Conservation (phyloP, 495 filamentous ascomycete species). For the Podospora fimiseda region DNA sequence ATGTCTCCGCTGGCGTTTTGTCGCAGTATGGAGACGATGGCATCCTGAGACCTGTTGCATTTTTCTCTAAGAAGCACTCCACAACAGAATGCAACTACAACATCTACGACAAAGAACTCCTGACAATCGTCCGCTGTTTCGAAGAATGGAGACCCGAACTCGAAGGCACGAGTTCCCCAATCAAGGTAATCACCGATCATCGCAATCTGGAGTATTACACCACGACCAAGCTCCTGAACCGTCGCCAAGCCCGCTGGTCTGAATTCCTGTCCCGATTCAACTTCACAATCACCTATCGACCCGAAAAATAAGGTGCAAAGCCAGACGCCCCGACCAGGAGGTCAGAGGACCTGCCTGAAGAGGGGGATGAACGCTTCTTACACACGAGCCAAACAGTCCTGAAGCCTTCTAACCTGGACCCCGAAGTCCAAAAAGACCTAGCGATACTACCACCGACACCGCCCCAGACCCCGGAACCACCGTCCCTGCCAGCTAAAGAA, state of each 20-base stretch:
- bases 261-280: background rate
- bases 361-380: too few species aligned
- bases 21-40: background rate
- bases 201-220: background rate
- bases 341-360: background rate
- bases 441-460: too few species aligned
- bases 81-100: slow-evolving; percentile 4
- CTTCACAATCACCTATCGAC: slow-evolving; percentile 5
- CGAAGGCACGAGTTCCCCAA: background rate
- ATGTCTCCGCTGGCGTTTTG: background rate
- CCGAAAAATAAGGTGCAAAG: background rate
- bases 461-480: too few species aligned
- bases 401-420: too few species aligned
- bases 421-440: too few species aligned
- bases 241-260: background rate
- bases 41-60: too few species aligned
- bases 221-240: slow-evolving; percentile 1
- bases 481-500: too few species aligned
- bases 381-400: too few species aligned
- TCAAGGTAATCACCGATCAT: background rate
- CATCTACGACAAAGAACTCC: slow-evolving; percentile 8
- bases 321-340: slow-evolving; percentile 2
- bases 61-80: too few species aligned
- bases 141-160: background rate
- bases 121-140: background rate